These are phyloP conservation scores for barrel medic (Medicago truncatula) DNA, from an alignment of 306 rosid species.

Conservation along the genomic window DNA sequence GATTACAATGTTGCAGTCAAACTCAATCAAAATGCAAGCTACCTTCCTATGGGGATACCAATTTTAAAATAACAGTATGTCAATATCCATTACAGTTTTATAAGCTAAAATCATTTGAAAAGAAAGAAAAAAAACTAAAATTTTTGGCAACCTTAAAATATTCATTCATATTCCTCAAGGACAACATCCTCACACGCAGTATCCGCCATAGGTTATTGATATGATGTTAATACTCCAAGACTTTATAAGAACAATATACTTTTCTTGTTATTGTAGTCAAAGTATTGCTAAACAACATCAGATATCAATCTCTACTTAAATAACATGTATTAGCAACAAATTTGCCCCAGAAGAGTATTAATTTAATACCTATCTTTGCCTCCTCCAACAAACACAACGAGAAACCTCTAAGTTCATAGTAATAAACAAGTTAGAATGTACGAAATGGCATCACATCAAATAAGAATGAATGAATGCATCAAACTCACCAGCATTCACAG, in stretches of 20 bases:
- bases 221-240: not conserved
- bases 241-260: not conserved
- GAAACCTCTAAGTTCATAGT: constrained; percentile 16
- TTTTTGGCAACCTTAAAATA: not conserved
- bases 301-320: constrained; percentile 16
- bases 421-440: constrained; percentile 10
- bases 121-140: not conserved
- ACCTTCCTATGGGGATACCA: not conserved
- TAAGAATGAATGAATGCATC: constrained; percentile 17
- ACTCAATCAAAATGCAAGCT: not conserved
- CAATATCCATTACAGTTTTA: not conserved
- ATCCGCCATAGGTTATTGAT: not conserved
- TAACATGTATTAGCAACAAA: not conserved
- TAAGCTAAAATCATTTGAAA: not conserved
- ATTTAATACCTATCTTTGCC: not conserved
- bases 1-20: not conserved
- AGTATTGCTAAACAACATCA: constrained; percentile 20
- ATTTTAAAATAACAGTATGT: not conserved
- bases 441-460: constrained; percentile 1
- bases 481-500: not conserved
- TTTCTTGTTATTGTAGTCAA: not conserved
- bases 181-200: not conserved
- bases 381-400: constrained; percentile 11
- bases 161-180: not conserved
- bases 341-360: not conserved